Percentiles rank a stretch among this genome's conserved stretches.
phyloP scores from a whole-genome alignment of 805 yeast genomes.

The Yamadazyma philogaea region DNA sequence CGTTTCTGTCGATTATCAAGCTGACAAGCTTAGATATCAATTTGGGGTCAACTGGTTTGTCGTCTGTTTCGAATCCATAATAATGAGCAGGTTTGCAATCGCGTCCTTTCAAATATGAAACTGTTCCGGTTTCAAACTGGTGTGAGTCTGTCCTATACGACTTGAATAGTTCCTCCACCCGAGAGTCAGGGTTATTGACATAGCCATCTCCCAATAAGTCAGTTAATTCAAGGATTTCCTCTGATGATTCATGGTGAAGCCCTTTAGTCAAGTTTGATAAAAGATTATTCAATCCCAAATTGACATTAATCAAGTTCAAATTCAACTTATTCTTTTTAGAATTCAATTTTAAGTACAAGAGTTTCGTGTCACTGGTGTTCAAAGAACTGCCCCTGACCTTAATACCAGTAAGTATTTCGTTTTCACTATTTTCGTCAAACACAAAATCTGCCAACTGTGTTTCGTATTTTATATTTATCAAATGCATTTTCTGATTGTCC shows the following conservation, averaged over 20 bases:
- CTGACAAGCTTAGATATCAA: constrained; percentile 48
- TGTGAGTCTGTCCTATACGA: background rate
- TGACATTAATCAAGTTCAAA: constrained; percentile 46
- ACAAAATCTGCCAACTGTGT: constrained; percentile 36
- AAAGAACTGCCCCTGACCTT: constrained; percentile 43
- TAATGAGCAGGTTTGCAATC: constrained; percentile 4
- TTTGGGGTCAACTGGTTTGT: constrained; percentile 58
- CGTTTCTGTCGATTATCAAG: constrained; percentile 25
- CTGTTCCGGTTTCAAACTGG: constrained; percentile 10
- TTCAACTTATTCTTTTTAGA: constrained; percentile 42
- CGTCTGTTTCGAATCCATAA: constrained; percentile 41
- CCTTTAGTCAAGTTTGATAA: constrained; percentile 71
- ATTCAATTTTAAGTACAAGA: constrained; percentile 39
- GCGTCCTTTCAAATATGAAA: constrained; percentile 11
- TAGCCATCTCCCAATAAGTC: background rate
- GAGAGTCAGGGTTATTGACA: background rate
- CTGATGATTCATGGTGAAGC: constrained; percentile 18
- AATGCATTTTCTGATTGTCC: constrained; percentile 34
- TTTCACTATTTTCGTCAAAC: constrained; percentile 13
- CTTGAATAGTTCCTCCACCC: background rate
- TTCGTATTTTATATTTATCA: constrained; percentile 45
- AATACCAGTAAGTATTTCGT: constrained; percentile 22
- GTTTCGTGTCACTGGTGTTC: constrained; percentile 33
- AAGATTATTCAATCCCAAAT: constrained; percentile 65
- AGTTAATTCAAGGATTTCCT: background rate